phyloP scores from a whole-genome alignment of 164 flowering plant genomes.

The Liquidambar formosana region DNA sequence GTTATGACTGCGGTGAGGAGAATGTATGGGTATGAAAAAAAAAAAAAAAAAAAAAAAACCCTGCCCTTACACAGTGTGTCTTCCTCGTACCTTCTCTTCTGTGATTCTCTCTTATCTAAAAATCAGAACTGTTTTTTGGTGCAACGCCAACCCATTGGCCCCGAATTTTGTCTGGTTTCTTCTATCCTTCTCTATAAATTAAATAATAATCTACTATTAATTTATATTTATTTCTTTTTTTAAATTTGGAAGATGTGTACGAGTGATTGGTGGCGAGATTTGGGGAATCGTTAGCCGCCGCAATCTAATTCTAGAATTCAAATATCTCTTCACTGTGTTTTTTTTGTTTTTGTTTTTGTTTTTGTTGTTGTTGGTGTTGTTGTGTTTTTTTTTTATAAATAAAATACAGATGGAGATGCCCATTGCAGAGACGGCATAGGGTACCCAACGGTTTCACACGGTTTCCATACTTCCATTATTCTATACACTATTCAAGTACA shows the following conservation, averaged over 20 bases:
- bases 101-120: neutral
- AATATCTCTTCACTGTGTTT: neutral
- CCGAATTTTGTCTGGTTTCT: neutral
- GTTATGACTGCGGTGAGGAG: neutral
- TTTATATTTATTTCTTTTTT: neutral
- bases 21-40: neutral
- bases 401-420: neutral
- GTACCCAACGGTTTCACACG: neutral
- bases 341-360: neutral
- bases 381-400: neutral
- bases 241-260: slow-evolving; percentile 2
- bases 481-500: no score
- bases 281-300: slow-evolving; percentile 47
- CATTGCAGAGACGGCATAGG: neutral
- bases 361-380: neutral
- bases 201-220: no score
- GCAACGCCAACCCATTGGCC: neutral
- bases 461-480: neutral
- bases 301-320: slow-evolving; percentile 11
- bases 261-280: slow-evolving; percentile 58
- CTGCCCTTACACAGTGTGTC: neutral
- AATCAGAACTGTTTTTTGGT: neutral
- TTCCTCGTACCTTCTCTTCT: neutral
- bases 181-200: neutral
- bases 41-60: no score